Evolutionary conservation across 2,329 filamentous ascomycete species (phyloP).

Genomic region (Ilyonectria robusta): DNA sequence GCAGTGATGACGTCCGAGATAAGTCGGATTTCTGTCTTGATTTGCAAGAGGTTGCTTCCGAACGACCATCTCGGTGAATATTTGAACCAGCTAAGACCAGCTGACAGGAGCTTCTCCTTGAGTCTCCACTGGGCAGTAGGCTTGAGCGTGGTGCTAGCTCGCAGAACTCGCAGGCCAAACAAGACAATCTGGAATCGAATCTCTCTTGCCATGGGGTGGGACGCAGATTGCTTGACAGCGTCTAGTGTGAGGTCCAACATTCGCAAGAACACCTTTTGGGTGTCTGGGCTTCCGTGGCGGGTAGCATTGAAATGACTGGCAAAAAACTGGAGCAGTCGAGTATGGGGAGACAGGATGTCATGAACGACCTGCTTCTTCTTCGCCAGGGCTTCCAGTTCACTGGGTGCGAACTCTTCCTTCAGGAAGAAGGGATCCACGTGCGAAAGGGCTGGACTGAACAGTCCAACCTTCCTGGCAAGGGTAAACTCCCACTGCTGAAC

Average conservation of each 20-base stretch:
- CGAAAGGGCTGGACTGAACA: conserved; percentile 82
- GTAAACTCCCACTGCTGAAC: conserved; percentile 92
- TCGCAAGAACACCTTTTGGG: conserved; percentile 85
- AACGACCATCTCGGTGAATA: conserved; percentile 92
- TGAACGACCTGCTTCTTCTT: conserved; percentile 85
- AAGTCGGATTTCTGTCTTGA: conserved; percentile 91
- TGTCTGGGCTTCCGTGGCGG: conserved; percentile 85
- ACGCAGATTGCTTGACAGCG: conserved; percentile 77
- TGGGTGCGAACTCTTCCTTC: conserved; percentile 93
- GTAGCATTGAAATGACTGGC: conserved; percentile 96
- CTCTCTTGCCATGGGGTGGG: conserved; percentile 91
- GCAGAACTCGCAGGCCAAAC: conserved; percentile 84
- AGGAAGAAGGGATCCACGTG: conserved; percentile 91
- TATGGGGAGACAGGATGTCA: conserved; percentile 88
- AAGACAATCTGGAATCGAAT: conserved; percentile 91
- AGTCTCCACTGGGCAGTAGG: conserved; percentile 80
- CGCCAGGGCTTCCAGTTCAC: conserved; percentile 81
- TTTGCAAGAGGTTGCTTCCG: conserved; percentile 91
- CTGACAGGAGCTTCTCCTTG: conserved; percentile 90
- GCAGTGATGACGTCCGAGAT: conserved; percentile 80
- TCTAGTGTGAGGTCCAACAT: conserved; percentile 85
- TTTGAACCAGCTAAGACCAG: conserved; percentile 90
- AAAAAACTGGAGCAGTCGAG: conserved; percentile 88
- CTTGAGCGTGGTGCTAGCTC: conserved; percentile 77
- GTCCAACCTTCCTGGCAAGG: conserved; percentile 81